Base-by-base conservation (phyloP, 2,329 filamentous ascomycete species). In the Massarina eburnea region DNA sequence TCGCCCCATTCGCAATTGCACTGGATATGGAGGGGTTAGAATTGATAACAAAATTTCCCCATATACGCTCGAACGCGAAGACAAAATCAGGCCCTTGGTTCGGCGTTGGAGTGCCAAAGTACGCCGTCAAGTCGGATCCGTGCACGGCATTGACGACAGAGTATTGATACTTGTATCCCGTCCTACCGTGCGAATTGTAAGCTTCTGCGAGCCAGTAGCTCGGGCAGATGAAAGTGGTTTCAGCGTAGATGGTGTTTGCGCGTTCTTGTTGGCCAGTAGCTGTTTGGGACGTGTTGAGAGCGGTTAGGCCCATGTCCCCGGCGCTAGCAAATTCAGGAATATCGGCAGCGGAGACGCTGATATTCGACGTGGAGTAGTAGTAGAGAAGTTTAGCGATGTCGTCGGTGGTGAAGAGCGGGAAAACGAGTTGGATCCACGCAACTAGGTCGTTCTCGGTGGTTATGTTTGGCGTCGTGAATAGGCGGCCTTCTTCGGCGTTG, bases 211-310 rank as follows among this genome's bases (percentile, higher is more conserved):
- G 64, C 80, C 79, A 82, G 61, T 82, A 81, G 0, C 76, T 73
- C 0, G 80, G 76, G 57, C 81, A 83, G 34, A 77, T 70, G 48
- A 82, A 82, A 2, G 77, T 78, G 1, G 74, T 70, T 60, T 84
- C 80, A 33, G 75, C 78, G 50, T 77, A 78, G 38, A 83, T 74
- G 55, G 80, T 78, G 46, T 61, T 43, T 9, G 72, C 76, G 24
- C 76, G 72, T 55, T 83, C 79, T 49, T 81, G 79, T 55, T 80
- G 77, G 20, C 80, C 80, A 2, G 73, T 75, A 2, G 70, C 77
- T 21, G 72, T 71, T 33, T 71, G 68, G 17, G 74, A 77, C 30
- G 79, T 71, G 26, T 77, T 79, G 12, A 81, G 62, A 1, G 79
- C 77, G 3, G 73, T 80, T 1, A 72, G n/a, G 1, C 43, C 69